Percentiles rank a stretch among this genome's conserved stretches.
Evolutionary conservation across 345 rosid species (phyloP).

Genomic region (Citrus mangshanensis): DNA sequence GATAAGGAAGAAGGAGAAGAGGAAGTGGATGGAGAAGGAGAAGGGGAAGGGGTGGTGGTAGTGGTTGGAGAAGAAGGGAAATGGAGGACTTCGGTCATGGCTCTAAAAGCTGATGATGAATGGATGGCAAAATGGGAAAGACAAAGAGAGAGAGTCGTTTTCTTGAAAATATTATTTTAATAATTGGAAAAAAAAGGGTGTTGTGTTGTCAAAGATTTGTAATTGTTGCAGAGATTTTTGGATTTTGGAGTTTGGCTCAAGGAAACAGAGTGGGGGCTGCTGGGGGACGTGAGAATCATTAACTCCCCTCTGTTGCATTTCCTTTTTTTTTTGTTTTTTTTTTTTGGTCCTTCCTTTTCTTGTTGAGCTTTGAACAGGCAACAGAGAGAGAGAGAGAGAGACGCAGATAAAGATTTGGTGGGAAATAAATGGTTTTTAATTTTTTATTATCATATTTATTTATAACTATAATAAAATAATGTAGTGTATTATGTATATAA

Average conservation of each 20-base stretch:
- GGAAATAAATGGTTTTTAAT: conserved; percentile 21
- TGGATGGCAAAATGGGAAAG: not conserved
- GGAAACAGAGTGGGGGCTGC: conserved; percentile 25
- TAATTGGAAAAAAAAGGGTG: not conserved
- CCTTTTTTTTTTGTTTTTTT: rapidly evolving
- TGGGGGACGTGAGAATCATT: conserved; percentile 38
- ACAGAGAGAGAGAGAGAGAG: not conserved
- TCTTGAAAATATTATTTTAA: conserved; percentile 9
- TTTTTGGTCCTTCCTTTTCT: not conserved
- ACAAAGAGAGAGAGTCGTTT: too few relatives aligned
- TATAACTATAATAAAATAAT: too few relatives aligned
- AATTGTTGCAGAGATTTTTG: conserved; percentile 5
- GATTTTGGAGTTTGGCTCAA: conserved; percentile 38
- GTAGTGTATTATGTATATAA: too few relatives aligned
- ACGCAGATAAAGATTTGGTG: conserved; percentile 24
- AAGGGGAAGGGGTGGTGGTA: conserved; percentile 17
- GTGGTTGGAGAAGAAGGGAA: conserved; percentile 54
- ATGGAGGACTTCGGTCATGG: conserved; percentile 83
- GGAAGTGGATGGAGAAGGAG: conserved; percentile 25
- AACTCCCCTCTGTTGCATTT: not conserved
- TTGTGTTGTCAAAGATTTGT: not conserved
- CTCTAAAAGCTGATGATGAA: conserved; percentile 28
- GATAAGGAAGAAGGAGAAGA: conserved; percentile 33
- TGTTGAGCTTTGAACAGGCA: conserved; percentile 30
- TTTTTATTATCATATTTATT: too few relatives aligned